These are phyloP conservation scores for Chalaropsis thielavioides DNA, from an alignment of 2,329 filamentous ascomycete genomes.

Conservation along the genomic window DNA sequence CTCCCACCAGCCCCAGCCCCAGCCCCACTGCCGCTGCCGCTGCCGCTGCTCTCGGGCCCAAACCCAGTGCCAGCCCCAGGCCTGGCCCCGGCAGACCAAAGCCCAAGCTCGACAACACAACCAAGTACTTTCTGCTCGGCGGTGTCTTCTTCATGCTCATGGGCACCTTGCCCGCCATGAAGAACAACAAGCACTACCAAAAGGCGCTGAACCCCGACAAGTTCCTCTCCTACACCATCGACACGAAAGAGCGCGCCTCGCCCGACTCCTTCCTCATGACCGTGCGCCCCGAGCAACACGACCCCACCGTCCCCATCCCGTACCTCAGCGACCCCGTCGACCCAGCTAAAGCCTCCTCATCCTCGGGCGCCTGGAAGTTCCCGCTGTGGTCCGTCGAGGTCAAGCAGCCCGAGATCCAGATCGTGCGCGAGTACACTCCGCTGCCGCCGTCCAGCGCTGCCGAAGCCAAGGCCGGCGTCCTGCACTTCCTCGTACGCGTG, in stretches of 20 bases:
- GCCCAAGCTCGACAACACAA: constrained; percentile 15
- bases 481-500: constrained; percentile 66
- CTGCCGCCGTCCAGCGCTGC: constrained; percentile 41
- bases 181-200: constrained; percentile 14
- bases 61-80: not conserved
- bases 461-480: constrained; percentile 26
- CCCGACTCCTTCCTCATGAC: constrained; percentile 56
- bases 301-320: constrained; percentile 20
- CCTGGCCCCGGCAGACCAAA: not conserved
- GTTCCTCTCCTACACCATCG: constrained; percentile 54
- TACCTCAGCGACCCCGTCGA: constrained; percentile 10
- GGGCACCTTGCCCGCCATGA: constrained; percentile 12
- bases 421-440: constrained; percentile 82
- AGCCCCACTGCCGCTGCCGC: not conserved
- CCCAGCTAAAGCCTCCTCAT: constrained; percentile 15
- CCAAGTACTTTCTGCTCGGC: constrained; percentile 14
- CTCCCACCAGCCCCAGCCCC: not conserved
- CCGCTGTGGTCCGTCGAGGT: constrained; percentile 82
- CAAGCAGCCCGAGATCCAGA: constrained; percentile 88
- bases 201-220: constrained; percentile 39
- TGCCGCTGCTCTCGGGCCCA: no score
- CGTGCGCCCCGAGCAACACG: constrained; percentile 31
- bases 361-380: constrained; percentile 25
- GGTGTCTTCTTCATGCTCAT: constrained; percentile 15
- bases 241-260: constrained; percentile 46